A percentile compares a stretch with the other conserved stretches of the same genome.
phyloP scores from a whole-genome alignment of 306 rosid species.

The Vigna trinervia region DNA sequence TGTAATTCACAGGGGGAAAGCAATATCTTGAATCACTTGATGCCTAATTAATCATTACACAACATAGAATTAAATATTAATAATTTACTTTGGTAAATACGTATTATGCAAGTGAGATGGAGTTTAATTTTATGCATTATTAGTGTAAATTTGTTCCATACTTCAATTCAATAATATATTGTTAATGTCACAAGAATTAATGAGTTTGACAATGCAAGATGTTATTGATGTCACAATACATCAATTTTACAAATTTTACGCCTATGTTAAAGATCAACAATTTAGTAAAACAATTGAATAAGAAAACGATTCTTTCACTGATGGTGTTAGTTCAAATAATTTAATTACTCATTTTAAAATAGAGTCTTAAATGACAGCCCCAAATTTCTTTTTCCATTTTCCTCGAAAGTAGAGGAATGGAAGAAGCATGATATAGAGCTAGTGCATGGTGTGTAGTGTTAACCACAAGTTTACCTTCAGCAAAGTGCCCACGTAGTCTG shows the following conservation, averaged over 20 bases:
- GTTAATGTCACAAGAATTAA: neutral
- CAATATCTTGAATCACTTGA: neutral
- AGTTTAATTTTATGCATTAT: neutral
- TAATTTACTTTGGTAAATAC: too few species aligned
- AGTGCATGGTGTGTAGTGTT: conserved; percentile 10
- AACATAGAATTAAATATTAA: too few species aligned
- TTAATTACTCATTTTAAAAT: neutral
- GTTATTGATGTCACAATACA: neutral
- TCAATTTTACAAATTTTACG: neutral
- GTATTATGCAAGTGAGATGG: too few species aligned
- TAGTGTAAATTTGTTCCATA: neutral
- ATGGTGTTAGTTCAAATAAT: neutral
- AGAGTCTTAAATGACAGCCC: neutral
- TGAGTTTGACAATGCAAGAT: neutral
- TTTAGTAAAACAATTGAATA: neutral
- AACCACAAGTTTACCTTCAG: neutral
- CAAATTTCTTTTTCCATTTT: conserved; percentile 7
- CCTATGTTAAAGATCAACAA: too few species aligned
- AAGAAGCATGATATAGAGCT: conserved; percentile 25
- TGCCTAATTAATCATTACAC: too few species aligned
- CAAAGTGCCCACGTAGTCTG: neutral
- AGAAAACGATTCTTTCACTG: neutral
- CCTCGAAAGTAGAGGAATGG: conserved; percentile 11
- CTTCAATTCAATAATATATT: neutral
- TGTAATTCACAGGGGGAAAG: neutral